Base-by-base conservation (phyloP, 2,329 filamentous ascomycete genomes). In the Cladosporium sp. region DNA sequence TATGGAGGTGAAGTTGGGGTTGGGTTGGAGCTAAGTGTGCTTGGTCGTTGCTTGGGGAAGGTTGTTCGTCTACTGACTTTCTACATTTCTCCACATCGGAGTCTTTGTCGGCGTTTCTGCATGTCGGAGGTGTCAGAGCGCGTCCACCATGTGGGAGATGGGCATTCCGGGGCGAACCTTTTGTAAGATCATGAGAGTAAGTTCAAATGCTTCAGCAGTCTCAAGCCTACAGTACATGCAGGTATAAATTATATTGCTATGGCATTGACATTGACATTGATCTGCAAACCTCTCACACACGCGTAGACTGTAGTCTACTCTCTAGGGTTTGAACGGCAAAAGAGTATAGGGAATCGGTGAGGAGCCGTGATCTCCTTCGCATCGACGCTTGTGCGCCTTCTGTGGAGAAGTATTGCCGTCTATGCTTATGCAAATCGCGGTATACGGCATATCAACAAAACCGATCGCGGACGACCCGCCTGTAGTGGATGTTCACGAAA, bases 1-100 rank as follows among this genome's bases (percentile, higher is more conserved):
- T 62, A 62, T 56, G 50, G 50, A 23, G 56, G 35, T 63, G 61
- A 63, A 35, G 61, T 63, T 46, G 61, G 35, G 35, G 61, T 63
- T 56, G 50, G 44, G 33, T 63, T 63, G 46, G 61, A 37, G 61
- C 61, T 63, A 56, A 52, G 37, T 33, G 61, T 31, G 29, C 60
- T 62, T 62, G 50, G 60, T 55, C 23, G 56, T 44, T 59, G 56
- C 56, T 46, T 59, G 56, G 35, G 29, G 29, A 62, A 55, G 52
- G 52, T 55, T 55, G 52, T 55, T 55, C 52, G 52, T 55, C 52
- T 55, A 31, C 50, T 14, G 52, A 18, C 52, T 55, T 29, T 31
- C 52, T 18, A 31, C 52, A 10, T n/a, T 53, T 53, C 52, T 55
- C 52, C 52, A 55, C 52, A 55, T 31, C 52, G 52, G 52, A 55